phyloP scores from a whole-genome alignment of 169 alveolate species.

The Plasmodium blacklocki region DNA sequence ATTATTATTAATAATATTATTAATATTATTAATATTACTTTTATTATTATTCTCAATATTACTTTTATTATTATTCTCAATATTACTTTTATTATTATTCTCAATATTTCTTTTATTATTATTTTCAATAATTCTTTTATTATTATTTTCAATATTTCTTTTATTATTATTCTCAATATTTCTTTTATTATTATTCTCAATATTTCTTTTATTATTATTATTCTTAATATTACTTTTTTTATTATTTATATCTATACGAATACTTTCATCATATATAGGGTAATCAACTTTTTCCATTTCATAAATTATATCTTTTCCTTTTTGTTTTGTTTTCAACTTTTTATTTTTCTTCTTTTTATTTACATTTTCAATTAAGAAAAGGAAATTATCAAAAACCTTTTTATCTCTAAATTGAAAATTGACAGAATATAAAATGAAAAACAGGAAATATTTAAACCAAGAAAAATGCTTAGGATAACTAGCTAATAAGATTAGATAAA shows the following conservation, averaged over 20 bases:
- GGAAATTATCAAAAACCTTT: conserved; percentile 15
- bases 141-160: no score
- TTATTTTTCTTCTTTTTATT: conserved; percentile 13
- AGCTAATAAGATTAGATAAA: conserved; percentile 60
- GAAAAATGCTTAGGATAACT: conserved; percentile 19
- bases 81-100: background rate
- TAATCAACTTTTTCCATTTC: no score
- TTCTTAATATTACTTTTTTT: background rate
- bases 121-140: no score
- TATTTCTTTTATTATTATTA: background rate
- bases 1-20: no score
- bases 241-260: background rate
- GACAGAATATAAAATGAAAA: conserved; percentile 63
- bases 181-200: background rate
- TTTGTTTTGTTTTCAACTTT: no score
- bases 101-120: no score
- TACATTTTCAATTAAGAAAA: conserved; percentile 41
- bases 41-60: no score
- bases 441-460: conserved; percentile 65
- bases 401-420: conserved; percentile 54
- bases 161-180: no score
- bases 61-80: background rate
- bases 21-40: background rate
- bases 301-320: no score
- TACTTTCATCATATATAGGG: no score